phyloP scores from a whole-genome alignment of 2,329 filamentous ascomycete genomes.

The Cladosporium phlei region DNA sequence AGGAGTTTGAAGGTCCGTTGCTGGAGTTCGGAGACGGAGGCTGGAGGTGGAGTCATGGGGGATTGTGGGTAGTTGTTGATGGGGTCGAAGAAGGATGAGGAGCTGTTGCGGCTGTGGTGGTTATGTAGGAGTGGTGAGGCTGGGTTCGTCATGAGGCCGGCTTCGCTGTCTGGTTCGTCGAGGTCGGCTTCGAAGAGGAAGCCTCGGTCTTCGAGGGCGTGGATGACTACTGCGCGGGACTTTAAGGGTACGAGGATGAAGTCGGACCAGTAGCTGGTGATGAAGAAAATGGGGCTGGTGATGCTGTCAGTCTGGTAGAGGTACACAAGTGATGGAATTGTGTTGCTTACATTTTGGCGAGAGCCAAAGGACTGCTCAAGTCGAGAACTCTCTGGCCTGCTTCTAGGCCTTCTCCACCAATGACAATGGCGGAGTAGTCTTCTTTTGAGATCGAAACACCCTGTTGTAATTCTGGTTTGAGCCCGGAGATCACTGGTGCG shows the following conservation, averaged over 20 bases:
- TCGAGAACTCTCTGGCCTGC: slow-evolving; percentile 89
- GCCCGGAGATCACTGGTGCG: slow-evolving; percentile 60
- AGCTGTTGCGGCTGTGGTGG: slow-evolving; percentile 38
- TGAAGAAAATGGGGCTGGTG: slow-evolving; percentile 83
- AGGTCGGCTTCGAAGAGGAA: slow-evolving; percentile 71
- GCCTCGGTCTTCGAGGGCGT: slow-evolving; percentile 70
- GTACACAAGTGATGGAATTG: not conserved
- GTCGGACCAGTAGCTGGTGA: slow-evolving; percentile 96
- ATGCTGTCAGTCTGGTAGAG: not conserved
- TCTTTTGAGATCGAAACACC: slow-evolving; percentile 71
- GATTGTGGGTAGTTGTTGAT: too few relatives aligned
- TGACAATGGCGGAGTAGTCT: slow-evolving; percentile 81
- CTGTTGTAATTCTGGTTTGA: slow-evolving; percentile 46
- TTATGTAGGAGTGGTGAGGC: slow-evolving; percentile 55
- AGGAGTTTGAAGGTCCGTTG: slow-evolving; percentile 77
- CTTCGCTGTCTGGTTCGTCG: slow-evolving; percentile 22
- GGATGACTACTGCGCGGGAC: slow-evolving; percentile 67
- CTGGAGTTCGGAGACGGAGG: slow-evolving; percentile 74
- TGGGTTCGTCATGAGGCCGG: slow-evolving; percentile 45
- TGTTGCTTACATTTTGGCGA: slow-evolving; percentile 70
- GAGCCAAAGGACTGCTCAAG: slow-evolving; percentile 80
- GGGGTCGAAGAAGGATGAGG: slow-evolving; percentile 40
- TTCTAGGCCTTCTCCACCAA: slow-evolving; percentile 84
- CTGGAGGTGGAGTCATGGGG: slow-evolving; percentile 71
- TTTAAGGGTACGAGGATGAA: slow-evolving; percentile 86